Conservation (phyloP, 768 basidiomycete species). For the Lentinula sp. region DNA sequence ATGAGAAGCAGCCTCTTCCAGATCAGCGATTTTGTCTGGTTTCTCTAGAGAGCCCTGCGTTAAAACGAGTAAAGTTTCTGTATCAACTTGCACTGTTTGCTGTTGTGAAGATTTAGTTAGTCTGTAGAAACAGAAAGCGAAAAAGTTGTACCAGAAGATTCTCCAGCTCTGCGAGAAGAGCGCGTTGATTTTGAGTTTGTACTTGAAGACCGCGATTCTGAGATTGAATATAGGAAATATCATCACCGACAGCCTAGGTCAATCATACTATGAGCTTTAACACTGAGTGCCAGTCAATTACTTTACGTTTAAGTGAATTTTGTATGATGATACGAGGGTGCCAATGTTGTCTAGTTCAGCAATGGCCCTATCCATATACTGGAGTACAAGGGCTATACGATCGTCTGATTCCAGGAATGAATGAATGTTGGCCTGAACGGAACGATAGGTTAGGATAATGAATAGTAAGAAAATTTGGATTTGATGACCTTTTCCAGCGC, state of each 20-base stretch:
- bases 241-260: constrained; percentile 83
- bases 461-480: not conserved
- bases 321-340: constrained; percentile 84
- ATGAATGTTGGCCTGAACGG: constrained; percentile 84
- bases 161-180: constrained; percentile 78
- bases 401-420: constrained; percentile 97
- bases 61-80: constrained; percentile 64
- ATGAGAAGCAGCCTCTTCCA: constrained; percentile 80
- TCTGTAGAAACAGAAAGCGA: constrained; percentile 1
- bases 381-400: constrained; percentile 77
- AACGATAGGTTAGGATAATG: constrained; percentile 5
- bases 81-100: constrained; percentile 94
- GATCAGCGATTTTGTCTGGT: constrained; percentile 59
- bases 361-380: constrained; percentile 85
- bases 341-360: constrained; percentile 89
- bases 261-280: not conserved
- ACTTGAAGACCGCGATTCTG: constrained; percentile 97
- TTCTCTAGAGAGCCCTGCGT: constrained; percentile 90
- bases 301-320: constrained; percentile 83
- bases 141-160: constrained; percentile 63
- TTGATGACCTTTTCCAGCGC: constrained; percentile 83
- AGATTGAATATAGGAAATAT: constrained; percentile 92
- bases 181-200: constrained; percentile 92
- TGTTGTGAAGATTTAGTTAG: constrained; percentile 20
- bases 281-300: not conserved